These are phyloP conservation scores for Ochetophila trinervis DNA, from an alignment of 306 rosid species.

Conservation along the genomic window DNA sequence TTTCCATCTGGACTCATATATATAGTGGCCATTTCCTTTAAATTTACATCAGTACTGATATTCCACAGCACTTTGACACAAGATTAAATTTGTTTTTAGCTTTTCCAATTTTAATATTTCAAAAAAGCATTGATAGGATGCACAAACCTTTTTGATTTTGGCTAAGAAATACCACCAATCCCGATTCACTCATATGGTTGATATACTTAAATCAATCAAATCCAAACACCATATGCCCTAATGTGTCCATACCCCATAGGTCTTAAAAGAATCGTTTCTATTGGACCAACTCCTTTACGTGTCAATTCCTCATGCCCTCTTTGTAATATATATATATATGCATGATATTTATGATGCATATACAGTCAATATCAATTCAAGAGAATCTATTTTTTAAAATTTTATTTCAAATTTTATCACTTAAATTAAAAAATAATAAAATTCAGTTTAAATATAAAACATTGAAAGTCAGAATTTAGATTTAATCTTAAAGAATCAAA, in stretches of 20 bases:
- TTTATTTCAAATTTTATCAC: no score
- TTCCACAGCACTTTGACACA: no score
- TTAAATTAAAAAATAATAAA: no score
- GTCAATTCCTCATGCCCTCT: not conserved
- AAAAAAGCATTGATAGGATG: slow-evolving; percentile 5
- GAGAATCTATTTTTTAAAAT: no score
- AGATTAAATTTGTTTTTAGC: not conserved
- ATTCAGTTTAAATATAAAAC: no score
- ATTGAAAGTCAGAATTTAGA: no score
- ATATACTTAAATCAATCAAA: not conserved
- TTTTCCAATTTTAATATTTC: slow-evolving; percentile 5
- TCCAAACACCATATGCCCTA: not conserved
- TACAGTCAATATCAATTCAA: no score
- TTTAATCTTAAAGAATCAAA: no score
- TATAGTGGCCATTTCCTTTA: no score
- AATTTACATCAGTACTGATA: no score
- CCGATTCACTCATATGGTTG: not conserved
- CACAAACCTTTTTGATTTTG: slow-evolving; percentile 8
- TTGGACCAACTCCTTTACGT: not conserved
- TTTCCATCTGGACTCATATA: no score
- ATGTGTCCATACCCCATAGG: slow-evolving; percentile 9
- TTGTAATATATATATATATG: not conserved
- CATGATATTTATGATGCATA: not conserved
- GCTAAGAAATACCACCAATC: slow-evolving; percentile 15
- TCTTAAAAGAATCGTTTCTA: not conserved